Base-by-base conservation (phyloP, 306 rosid species). In the Astragalus glycyphyllos region DNA sequence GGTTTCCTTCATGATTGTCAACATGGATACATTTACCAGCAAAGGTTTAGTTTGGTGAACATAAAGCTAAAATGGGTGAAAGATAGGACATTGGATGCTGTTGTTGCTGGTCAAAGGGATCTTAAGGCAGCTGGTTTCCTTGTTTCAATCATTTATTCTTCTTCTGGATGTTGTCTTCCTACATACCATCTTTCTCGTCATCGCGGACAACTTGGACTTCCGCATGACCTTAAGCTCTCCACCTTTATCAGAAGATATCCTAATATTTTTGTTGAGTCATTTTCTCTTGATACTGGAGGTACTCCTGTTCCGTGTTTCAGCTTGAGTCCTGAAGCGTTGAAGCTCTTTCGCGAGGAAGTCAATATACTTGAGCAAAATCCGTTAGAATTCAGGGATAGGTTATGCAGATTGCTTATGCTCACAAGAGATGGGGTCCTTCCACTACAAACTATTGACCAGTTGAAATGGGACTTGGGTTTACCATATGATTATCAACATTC, bases 391-490 rank as follows among this genome's bases (percentile, higher is more conserved):
- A 65, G 90, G 61, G 86, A 85, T 73, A 85, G 94, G 87, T 79
- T 93, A 29, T 76, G 85, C 73, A 90, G 78, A 79, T 81, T 93
- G 78, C 92, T 93, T 55, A 88, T 90, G 98, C 86, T 93, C 49
- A 88, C 97, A 5, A 80, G 15, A 69, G 84, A 63, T 51, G 34
- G 77, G 88, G 77, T 70, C 29, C 97, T 93, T 79, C 98, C 98
- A 51, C 59, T 88, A 31, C 98, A 88, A 62, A 90, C 97, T 6
- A 57, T 93, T 77, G 96, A 93, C 75, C 97, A 90, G 61, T 84
- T 93, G 80, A 84, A 74, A 83, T 93, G 97, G 98, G 97, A 90
- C 82, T 38, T 93, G 68, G 98, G 98, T 57, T 85, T 90, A 80
- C 97, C 97, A 0, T 85, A 82, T 62, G 96, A 90, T 88, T 93